phyloP scores from a whole-genome alignment of 768 basidiomycete genomes.

The Lentinula raphanica region DNA sequence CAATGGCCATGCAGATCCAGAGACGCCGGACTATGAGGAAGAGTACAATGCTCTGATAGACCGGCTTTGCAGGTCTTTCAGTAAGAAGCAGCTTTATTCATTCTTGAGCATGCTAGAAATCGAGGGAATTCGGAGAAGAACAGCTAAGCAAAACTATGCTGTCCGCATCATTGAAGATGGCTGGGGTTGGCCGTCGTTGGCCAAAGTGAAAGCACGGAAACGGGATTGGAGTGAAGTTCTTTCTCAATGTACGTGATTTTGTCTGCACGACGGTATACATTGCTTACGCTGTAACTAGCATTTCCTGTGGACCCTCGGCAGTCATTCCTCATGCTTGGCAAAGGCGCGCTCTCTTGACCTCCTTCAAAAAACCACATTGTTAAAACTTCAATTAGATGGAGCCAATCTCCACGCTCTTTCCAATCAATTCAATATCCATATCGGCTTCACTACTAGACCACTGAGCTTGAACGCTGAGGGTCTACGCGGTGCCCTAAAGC shows the following conservation, averaged over 20 bases:
- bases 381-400: slow-evolving; percentile 47
- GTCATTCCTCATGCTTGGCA: slow-evolving; percentile 68
- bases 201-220: slow-evolving; percentile 43
- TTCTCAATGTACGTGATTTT: slow-evolving; percentile 36
- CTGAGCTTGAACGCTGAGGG: slow-evolving; percentile 59
- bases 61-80: slow-evolving; percentile 58
- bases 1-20: slow-evolving; percentile 29
- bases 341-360: slow-evolving; percentile 38
- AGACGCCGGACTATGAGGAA: slow-evolving; percentile 41
- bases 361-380: neutral
- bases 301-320: slow-evolving; percentile 53
- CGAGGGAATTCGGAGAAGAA: slow-evolving; percentile 37
- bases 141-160: slow-evolving; percentile 35
- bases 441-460: slow-evolving; percentile 53
- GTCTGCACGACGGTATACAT: neutral
- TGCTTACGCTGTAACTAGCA: slow-evolving; percentile 28
- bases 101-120: slow-evolving; percentile 32
- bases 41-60: slow-evolving; percentile 52
- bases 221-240: slow-evolving; percentile 45
- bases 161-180: slow-evolving; percentile 53
- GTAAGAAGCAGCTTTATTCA: slow-evolving; percentile 49
- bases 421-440: slow-evolving; percentile 53
- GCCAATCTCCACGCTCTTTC: slow-evolving; percentile 55
- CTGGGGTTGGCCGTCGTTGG: slow-evolving; percentile 68
- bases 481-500: slow-evolving; percentile 43